Evolutionary conservation across 2,329 filamentous ascomycete species (phyloP), one percentile per base, ranked within the genome.

Genomic region (Colletotrichum kahawae): DNA sequence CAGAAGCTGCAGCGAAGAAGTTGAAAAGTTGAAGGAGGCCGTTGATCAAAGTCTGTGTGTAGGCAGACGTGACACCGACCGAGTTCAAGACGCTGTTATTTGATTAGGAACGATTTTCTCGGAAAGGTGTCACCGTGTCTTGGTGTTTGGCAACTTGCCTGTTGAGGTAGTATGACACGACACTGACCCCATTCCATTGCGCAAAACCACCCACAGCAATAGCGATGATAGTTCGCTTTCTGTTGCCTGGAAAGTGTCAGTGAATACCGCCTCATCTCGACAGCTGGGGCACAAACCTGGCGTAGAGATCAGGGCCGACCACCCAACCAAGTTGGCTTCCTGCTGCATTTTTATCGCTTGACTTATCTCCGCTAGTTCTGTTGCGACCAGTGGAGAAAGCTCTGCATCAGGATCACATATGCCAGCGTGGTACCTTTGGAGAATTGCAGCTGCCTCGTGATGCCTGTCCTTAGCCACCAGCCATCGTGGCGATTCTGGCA

Each of bases 1-100:
- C 70, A 21, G 64, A 54, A 21, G 70, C 67, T 16, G 69, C 12
- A 10, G 65, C 67, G 27, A 74, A 18, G 64, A 64, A 76, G 68
- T 78, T 78, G 67, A 63, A 77, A 21, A 77, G 68, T 36, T 76
- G 76, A 56, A 79, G 65, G 7, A 80, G 79, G 10, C 83, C 85
- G 71, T 87, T 87, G 79, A 87, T 87, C 54, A 83, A 77, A 14
- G 82, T 82, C 78, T 87, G 84, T 1, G 80, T 81, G 27, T 81
- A 78, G 7, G 82, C 76, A 18, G 83, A 79, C 0, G 80, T 83
- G 77, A 85, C 82, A 29, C 71, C 66, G 13, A 74, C 56, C 4
- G 79, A 78, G 38, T 83, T 77, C 18, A 86, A 80, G 34, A 86
- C 80, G 24, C 80, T 78, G 34, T 36, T 7, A 36, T 14, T 14